phyloP scores from a whole-genome alignment of 768 basidiomycete species.

The Scleroderma bovista region DNA sequence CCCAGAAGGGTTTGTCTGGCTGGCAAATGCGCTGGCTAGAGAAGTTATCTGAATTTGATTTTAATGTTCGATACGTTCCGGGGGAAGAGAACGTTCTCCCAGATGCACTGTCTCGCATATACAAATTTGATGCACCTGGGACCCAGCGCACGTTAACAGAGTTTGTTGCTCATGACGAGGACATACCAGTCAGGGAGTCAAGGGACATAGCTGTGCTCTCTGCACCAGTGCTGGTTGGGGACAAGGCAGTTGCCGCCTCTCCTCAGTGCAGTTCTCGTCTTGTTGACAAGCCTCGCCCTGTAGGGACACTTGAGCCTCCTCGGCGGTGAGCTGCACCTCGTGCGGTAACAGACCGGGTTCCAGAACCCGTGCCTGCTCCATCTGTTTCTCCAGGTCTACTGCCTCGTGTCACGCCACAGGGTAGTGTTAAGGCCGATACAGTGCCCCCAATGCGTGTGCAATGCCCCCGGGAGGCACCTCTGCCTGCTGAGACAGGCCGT shows the following conservation, averaged over 20 bases:
- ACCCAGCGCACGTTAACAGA: slow-evolving; percentile 6
- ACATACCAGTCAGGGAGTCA: neutral
- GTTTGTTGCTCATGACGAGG: neutral
- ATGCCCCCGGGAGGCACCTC: too few relatives aligned
- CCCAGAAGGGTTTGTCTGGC: neutral
- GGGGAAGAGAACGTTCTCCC: neutral
- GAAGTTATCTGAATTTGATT: slow-evolving; percentile 22
- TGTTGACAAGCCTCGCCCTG: neutral
- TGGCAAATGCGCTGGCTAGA: neutral
- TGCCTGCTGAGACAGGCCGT: neutral
- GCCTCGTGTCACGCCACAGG: too few relatives aligned
- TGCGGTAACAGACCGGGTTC: neutral
- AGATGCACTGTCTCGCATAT: slow-evolving; percentile 23
- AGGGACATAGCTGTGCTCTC: neutral
- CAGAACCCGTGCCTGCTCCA: neutral
- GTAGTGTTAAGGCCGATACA: too few relatives aligned
- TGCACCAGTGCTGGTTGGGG: neutral
- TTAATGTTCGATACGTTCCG: slow-evolving; percentile 18
- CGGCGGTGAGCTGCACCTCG: neutral
- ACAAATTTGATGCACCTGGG: slow-evolving; percentile 16
- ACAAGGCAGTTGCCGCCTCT: neutral
- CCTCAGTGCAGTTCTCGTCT: neutral
- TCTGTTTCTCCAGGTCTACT: too few relatives aligned
- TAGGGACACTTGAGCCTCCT: too few relatives aligned
- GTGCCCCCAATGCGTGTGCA: too few relatives aligned